Evolutionary conservation across 805 yeast species (phyloP), one percentile per base, ranked within the genome.

Genomic region (Schizosaccharomyces lindneri): DNA sequence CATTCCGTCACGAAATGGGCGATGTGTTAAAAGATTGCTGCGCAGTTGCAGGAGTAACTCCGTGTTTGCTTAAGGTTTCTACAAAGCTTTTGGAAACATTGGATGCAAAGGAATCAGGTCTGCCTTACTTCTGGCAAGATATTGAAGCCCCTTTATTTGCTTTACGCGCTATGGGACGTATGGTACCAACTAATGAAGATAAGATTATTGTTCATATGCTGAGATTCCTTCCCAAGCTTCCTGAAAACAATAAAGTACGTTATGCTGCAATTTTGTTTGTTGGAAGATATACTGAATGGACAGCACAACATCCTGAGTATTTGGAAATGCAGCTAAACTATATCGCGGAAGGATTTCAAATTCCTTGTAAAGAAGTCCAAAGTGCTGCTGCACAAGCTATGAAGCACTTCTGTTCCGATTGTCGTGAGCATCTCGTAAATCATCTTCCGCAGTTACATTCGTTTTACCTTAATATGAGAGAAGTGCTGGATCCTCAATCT

Each of bases 271-370:
- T 95, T 0, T 76, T 93, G 68, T 95, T 93, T 1, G 74, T 93
- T 51, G 97, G 98, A n/a, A 78, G 98, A 67, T 93, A 93, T 71
- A 86, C 97, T 1, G 87, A 85, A 72, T 93, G 98, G 97, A 87
- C 97, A 0, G 75, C 88, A 3, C 78, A 81, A 65, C 94, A 93
- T 71, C 88, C 95, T 4, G 83, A 85, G 64, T 84, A 76, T 66
- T 75, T 94, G 63, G 93, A 86, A 70, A 78, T 81, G 59, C 95
- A 89, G 70, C 76, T 93, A 63, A 82, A 84, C 64, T 93, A 88
- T 70, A 87, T 94, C 65, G 84, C 84, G 62, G 77, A 76, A 63
- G 95, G 96, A 0, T 84, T 87, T 67, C 73, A 75, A 65, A 61
- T 71, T 73, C 36, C 68, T 65, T 62, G 63, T 66, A 48, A 69